Percentiles rank a stretch among this genome's conserved stretches.
phyloP scores from a whole-genome alignment of 192 early-diverging fungal species.

The Phycomyces blakesleeanus region DNA sequence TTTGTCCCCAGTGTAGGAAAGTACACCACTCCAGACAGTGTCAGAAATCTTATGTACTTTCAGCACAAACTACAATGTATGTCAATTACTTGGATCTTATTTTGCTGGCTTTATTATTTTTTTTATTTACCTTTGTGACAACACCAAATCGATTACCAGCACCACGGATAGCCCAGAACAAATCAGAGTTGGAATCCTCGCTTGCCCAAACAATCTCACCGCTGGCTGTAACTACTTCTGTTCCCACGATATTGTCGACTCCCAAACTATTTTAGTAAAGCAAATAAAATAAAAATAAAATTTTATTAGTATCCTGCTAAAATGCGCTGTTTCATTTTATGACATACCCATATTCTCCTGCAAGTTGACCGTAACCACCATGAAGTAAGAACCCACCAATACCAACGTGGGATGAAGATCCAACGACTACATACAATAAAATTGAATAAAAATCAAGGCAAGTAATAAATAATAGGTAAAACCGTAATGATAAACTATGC shows the following conservation, averaged over 20 bases:
- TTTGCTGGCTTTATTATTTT: not conserved
- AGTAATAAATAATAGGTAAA: too few relatives aligned
- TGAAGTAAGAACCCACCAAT: conserved; percentile 39
- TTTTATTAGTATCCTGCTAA: too few relatives aligned
- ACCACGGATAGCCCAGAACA: conserved; percentile 63
- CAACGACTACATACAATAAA: conserved; percentile 32
- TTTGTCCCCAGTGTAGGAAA: conserved; percentile 14
- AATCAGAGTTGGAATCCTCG: conserved; percentile 38
- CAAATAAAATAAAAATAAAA: too few relatives aligned
- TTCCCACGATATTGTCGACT: conserved; percentile 50
- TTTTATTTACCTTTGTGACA: conserved; percentile 25
- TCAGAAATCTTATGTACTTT: conserved; percentile 19
- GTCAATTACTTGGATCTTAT: not conserved
- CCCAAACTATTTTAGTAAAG: conserved; percentile 41
- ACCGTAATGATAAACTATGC: too few relatives aligned
- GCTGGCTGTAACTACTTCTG: conserved; percentile 47
- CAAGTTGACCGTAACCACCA: conserved; percentile 49
- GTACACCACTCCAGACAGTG: conserved; percentile 13
- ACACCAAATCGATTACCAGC: conserved; percentile 40
- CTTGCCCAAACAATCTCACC: conserved; percentile 39
- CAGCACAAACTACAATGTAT: conserved; percentile 20
- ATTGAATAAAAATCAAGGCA: not conserved
- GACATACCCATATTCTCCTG: conserved; percentile 39
- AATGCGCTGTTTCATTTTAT: not conserved
- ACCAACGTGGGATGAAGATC: conserved; percentile 33